phyloP scores from a whole-genome alignment of 2,329 filamentous ascomycete species.

The Nannizziopsis barbatae region DNA sequence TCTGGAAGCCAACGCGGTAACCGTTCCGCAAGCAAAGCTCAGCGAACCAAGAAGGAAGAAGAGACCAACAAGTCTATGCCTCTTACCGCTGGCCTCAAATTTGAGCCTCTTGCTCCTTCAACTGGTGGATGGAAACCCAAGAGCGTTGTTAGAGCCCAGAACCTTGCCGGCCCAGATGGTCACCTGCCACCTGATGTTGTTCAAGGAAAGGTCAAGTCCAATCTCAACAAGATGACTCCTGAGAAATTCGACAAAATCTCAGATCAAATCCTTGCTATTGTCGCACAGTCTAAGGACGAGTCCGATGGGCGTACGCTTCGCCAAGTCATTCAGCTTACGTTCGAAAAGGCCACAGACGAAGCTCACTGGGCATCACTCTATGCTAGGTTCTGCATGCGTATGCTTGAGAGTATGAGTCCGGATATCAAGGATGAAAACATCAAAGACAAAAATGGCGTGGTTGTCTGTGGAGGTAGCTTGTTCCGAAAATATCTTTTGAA shows the following conservation, averaged over 20 bases:
- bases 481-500: slow-evolving; percentile 99
- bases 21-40: slow-evolving; percentile 41
- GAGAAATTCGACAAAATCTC: slow-evolving; percentile 97
- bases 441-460: slow-evolving; percentile 74
- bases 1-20: slow-evolving; percentile 52
- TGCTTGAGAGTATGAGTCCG: slow-evolving; percentile 88
- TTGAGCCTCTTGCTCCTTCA: slow-evolving; percentile 66
- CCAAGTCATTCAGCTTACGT: slow-evolving; percentile 97
- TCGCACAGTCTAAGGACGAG: slow-evolving; percentile 90
- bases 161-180: slow-evolving; percentile 39
- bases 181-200: slow-evolving; percentile 84
- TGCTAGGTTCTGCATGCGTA: slow-evolving; percentile 93
- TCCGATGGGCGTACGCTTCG: slow-evolving; percentile 84
- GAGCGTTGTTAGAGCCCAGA: slow-evolving; percentile 38
- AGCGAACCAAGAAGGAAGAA: slow-evolving; percentile 47
- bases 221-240: slow-evolving; percentile 99
- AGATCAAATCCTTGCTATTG: slow-evolving; percentile 83
- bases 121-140: slow-evolving; percentile 80
- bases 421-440: slow-evolving; percentile 95
- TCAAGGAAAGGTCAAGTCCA: slow-evolving; percentile 96
- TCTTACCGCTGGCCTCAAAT: slow-evolving; percentile 67
- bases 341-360: slow-evolving; percentile 97
- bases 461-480: slow-evolving; percentile 81
- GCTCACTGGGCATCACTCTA: slow-evolving; percentile 99
- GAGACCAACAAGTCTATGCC: slow-evolving; percentile 78